Conservation (phyloP, 805 yeast genomes). For the Candida ficus region DNA sequence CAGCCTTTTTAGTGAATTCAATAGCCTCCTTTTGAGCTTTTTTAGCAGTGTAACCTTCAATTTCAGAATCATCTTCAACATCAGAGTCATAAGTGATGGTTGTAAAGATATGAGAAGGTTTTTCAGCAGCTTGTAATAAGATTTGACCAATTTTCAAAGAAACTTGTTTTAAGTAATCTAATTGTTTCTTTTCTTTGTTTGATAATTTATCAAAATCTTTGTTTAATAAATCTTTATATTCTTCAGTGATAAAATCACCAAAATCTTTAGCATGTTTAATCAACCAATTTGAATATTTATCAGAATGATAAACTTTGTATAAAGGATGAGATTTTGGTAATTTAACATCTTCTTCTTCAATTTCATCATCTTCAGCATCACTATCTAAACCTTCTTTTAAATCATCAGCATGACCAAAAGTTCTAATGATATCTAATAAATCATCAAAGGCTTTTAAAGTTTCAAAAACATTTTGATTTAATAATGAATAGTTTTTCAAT, state of each 20-base stretch:
- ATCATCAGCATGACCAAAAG: conserved; percentile 51
- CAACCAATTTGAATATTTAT: conserved; percentile 49
- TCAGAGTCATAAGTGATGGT: conserved; percentile 55
- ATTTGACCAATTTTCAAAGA: conserved; percentile 57
- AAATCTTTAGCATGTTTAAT: conserved; percentile 23
- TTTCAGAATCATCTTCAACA: conserved; percentile 27
- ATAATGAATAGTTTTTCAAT: conserved; percentile 25
- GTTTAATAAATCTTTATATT: conserved; percentile 10
- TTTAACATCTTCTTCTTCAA: conserved; percentile 29
- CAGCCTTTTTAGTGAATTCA: conserved; percentile 45
- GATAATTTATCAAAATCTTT: conserved; percentile 11
- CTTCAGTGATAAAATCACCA: conserved; percentile 16
- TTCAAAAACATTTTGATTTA: conserved; percentile 41
- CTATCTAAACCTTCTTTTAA: conserved; percentile 57
- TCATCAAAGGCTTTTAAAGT: conserved; percentile 60
- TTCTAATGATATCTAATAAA: conserved; percentile 58
- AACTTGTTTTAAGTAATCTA: conserved; percentile 33
- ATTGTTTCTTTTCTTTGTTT: conserved; percentile 14
- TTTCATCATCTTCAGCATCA: conserved; percentile 42
- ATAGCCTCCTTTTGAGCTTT: conserved; percentile 48
- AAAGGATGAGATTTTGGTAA: conserved; percentile 54
- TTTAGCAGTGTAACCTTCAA: conserved; percentile 24
- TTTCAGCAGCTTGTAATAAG: conserved; percentile 59
- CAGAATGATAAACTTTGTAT: conserved; percentile 30
- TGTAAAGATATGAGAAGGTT: conserved; percentile 49